phyloP scores from a whole-genome alignment of 768 basidiomycete species.

The Amanita thiersii region DNA sequence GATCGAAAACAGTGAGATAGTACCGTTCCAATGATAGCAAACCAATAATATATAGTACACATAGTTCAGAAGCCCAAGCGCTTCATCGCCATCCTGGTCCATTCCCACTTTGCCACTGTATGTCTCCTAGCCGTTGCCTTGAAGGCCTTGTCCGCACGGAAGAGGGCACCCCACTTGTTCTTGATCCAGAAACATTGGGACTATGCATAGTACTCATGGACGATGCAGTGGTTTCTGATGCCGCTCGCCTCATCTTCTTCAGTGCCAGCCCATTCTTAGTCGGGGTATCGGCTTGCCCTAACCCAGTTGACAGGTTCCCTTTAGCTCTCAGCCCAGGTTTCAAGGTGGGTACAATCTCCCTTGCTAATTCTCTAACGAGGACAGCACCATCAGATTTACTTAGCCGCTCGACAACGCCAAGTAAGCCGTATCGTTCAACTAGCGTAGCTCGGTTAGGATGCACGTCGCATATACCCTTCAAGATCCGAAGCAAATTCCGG shows the following conservation, averaged over 20 bases:
- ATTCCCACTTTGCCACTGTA: constrained; percentile 41
- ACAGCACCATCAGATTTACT: constrained; percentile 84
- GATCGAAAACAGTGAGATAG: constrained; percentile 11
- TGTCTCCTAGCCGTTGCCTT: constrained; percentile 54
- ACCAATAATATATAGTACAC: constrained; percentile 8
- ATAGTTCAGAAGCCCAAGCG: constrained; percentile 1
- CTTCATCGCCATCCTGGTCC: neutral
- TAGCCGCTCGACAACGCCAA: constrained; percentile 72
- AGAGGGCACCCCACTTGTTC: constrained; percentile 23
- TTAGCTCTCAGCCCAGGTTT: constrained; percentile 45
- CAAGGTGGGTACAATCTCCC: constrained; percentile 75
- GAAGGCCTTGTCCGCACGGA: constrained; percentile 16
- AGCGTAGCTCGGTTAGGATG: constrained; percentile 80
- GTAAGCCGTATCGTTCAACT: constrained; percentile 75
- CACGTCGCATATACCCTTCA: constrained; percentile 81
- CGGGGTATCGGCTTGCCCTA: constrained; percentile 11
- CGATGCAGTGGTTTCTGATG: constrained; percentile 55
- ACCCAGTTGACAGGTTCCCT: neutral
- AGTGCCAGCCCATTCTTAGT: constrained; percentile 39
- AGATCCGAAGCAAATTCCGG: constrained; percentile 80
- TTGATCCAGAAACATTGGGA: constrained; percentile 20
- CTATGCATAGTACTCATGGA: neutral
- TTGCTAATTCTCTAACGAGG: constrained; percentile 81
- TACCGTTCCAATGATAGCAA: constrained; percentile 3
- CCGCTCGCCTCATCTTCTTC: constrained; percentile 57